Evolutionary conservation across 2,329 filamentous ascomycete species (phyloP).

Genomic region (Alternaria dauci): DNA sequence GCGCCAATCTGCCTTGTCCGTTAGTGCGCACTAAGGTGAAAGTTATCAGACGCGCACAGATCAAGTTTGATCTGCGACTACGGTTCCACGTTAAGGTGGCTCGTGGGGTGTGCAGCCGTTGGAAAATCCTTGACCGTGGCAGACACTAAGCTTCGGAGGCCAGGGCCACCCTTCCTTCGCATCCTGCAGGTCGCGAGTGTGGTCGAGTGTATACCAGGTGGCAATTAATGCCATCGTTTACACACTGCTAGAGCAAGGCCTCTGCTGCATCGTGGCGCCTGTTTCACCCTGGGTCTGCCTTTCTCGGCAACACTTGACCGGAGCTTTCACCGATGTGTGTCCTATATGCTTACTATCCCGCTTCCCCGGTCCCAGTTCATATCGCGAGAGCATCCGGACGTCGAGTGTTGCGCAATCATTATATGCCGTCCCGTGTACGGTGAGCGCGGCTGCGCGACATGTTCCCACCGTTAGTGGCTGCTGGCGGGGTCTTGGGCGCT

Average conservation of each 20-base stretch:
- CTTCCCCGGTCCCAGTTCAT: conserved; percentile 23
- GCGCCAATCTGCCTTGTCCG: conserved; percentile 34
- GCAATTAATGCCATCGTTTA: conserved; percentile 7
- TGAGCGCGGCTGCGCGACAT: conserved; percentile 19
- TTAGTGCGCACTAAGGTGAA: conserved; percentile 31
- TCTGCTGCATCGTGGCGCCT: conserved; percentile 12
- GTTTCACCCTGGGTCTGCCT: conserved; percentile 14
- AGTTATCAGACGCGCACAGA: conserved; percentile 31
- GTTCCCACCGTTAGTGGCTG: conserved; percentile 15
- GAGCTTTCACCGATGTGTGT: conserved; percentile 19
- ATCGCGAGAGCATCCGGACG: conserved; percentile 20
- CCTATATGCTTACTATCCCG: conserved; percentile 22
- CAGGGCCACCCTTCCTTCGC: conserved; percentile 16
- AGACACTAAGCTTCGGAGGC: conserved; percentile 31
- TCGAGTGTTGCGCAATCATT: conserved; percentile 27
- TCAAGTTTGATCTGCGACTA: conserved; percentile 44
- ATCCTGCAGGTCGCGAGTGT: conserved; percentile 25
- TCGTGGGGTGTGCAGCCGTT: conserved; percentile 43
- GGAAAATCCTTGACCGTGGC: conserved; percentile 26
- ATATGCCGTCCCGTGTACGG: conserved; percentile 18
- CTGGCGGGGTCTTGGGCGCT: not conserved
- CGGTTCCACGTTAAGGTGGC: conserved; percentile 40
- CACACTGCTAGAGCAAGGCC: conserved; percentile 4
- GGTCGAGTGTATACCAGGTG: conserved; percentile 16
- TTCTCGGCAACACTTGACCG: conserved; percentile 17